Percentiles rank a stretch among this genome's conserved stretches.
Conservation (phyloP, 2,329 filamentous ascomycete species). For the Fusarium coffeatum region DNA sequence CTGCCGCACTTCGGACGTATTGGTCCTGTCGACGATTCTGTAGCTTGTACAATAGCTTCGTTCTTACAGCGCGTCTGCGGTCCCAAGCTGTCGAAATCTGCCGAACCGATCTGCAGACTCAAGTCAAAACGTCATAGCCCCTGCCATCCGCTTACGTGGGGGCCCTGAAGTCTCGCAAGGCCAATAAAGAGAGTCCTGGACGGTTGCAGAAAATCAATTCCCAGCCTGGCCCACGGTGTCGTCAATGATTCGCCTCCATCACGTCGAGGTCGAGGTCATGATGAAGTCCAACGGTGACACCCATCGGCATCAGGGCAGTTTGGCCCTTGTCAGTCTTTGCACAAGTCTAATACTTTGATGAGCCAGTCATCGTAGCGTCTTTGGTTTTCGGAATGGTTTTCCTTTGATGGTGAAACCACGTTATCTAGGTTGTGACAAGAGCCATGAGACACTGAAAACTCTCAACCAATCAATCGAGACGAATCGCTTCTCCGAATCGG, state of each 20-base stretch:
- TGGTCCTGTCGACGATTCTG: constrained; percentile 10
- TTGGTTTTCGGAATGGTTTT: background rate
- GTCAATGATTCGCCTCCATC: constrained; percentile 34
- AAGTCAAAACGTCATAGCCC: constrained; percentile 40
- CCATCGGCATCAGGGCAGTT: constrained; percentile 12
- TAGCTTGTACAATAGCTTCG: constrained; percentile 17
- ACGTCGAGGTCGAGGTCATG: constrained; percentile 25
- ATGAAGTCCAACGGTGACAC: background rate
- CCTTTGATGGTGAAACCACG: constrained; percentile 4
- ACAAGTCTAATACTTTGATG: background rate
- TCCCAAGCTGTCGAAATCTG: constrained; percentile 23
- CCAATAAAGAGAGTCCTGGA: constrained; percentile 18
- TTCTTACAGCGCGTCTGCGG: background rate
- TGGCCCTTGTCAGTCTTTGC: background rate
- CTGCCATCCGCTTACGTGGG: constrained; percentile 34
- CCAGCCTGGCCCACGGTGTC: constrained; percentile 22
- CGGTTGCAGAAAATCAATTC: constrained; percentile 29
- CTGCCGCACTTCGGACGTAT: constrained; percentile 2
- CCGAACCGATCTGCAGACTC: constrained; percentile 29
- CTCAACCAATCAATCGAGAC: constrained; percentile 29
- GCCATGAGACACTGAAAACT: constrained; percentile 19
- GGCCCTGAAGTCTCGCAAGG: background rate
- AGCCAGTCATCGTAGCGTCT: constrained; percentile 2
- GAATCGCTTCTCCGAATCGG: constrained; percentile 23
- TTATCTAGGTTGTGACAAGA: constrained; percentile 27